Base-by-base conservation (phyloP, 2,329 filamentous ascomycete species). In the Beauveria sp. region DNA sequence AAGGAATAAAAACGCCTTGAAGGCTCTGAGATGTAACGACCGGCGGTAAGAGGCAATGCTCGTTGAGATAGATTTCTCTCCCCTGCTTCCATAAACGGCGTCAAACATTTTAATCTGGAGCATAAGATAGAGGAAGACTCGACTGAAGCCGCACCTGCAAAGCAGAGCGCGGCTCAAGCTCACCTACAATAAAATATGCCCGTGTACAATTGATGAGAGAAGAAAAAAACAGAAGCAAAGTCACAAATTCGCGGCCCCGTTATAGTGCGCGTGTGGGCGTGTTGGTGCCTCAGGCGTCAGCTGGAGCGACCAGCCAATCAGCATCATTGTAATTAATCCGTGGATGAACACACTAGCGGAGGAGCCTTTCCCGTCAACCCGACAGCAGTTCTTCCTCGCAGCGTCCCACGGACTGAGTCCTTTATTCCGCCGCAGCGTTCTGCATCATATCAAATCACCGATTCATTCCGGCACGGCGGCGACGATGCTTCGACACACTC, bases 41-140 rank as follows among this genome's bases (percentile, higher is more conserved):
- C 85, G 85, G 82, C 86, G 85, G 86, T 88, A 88, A 88, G 85
- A 86, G 82, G 81, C 82, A 81, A 68, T 77, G 81, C 76, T 85
- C 84, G 84, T 79, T 68, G 81, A 85, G 79, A 75, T 74, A 74
- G 72, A 47, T 65, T 75, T 73, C 79, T 82, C 83, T 88, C 78
- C 78, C 82, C 81, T 84, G 84, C 83, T 86, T 88, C 86, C 86
- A 88, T 86, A 86, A 85, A 74, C 84, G 84, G 84, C 81, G 84
- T 85, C 70, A 73, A 70, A 70, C 68, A 72, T 58, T 58, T 79
- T 78, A 63, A 72, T 88, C 85, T 86, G 70, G 85, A 81, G 78
- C 83, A 86, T 83, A 86, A 83, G 84, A 88, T 88, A 88, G 86
- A 87, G 85, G 83, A 83, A 78, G 78, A 84, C 84, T 85, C 80